phyloP scores from a whole-genome alignment of 176 grass and related monocot species.

The Guadua angustifolia region DNA sequence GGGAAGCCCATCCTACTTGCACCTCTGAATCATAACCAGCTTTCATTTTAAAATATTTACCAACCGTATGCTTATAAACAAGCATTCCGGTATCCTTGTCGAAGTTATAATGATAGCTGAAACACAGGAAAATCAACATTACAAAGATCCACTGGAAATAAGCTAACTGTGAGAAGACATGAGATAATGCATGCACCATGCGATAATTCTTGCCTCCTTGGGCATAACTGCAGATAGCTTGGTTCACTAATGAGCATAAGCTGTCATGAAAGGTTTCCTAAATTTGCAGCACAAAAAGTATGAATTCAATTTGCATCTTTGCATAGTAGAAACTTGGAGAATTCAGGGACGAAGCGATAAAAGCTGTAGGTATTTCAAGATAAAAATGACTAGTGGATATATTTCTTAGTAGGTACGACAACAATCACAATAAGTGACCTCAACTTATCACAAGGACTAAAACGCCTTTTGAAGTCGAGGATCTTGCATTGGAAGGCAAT shows the following conservation, averaged over 20 bases:
- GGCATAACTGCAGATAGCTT: too few relatives aligned
- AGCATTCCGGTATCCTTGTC: too few relatives aligned
- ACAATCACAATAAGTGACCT: constrained; percentile 57
- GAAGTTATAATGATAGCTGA: too few relatives aligned
- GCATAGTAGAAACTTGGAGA: constrained; percentile 14
- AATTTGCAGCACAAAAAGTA: background rate
- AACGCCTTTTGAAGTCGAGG: constrained; percentile 75
- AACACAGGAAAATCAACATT: too few relatives aligned
- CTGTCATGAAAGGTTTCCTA: background rate
- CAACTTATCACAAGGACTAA: constrained; percentile 79
- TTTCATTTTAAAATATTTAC: too few relatives aligned
- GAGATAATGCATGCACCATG: too few relatives aligned
- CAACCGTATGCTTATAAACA: too few relatives aligned
- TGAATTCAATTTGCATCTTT: background rate
- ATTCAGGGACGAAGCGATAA: constrained; percentile 18
- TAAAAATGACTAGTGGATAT: background rate
- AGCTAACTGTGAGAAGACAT: too few relatives aligned
- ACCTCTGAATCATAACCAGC: too few relatives aligned
- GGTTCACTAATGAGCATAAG: background rate
- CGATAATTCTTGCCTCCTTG: too few relatives aligned
- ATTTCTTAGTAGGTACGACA: constrained; percentile 14
- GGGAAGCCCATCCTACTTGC: too few relatives aligned
- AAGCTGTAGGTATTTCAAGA: background rate
- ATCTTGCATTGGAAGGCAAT: constrained; percentile 74
- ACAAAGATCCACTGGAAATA: too few relatives aligned